These are phyloP conservation scores for Xylaria castorea DNA, from an alignment of 495 filamentous ascomycete species.

Conservation along the genomic window DNA sequence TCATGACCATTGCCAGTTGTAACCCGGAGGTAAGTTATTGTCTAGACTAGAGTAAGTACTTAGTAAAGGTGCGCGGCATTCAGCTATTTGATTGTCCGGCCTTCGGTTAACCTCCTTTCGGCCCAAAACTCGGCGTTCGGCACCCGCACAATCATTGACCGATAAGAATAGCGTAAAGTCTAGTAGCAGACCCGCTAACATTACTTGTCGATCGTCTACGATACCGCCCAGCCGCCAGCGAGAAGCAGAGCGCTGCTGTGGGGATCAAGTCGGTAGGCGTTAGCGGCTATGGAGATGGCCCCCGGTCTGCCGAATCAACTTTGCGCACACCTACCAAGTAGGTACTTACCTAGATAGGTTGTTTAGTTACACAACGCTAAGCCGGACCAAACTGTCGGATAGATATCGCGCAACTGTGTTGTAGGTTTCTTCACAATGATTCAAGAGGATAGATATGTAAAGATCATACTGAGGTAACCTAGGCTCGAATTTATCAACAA, in stretches of 20 bases:
- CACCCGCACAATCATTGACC: not conserved
- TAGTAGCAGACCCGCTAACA: slow-evolving; percentile 7
- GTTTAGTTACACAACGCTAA: slow-evolving; percentile 23
- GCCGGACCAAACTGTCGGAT: slow-evolving; percentile 23
- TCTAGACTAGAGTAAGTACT: not conserved
- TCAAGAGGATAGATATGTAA: not conserved
- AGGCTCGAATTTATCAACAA: not conserved
- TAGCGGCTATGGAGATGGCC: not conserved
- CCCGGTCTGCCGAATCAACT: slow-evolving; percentile 7
- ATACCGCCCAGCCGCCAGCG: slow-evolving; percentile 4
- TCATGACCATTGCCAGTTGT: not conserved
- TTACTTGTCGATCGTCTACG: not conserved
- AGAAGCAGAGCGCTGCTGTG: slow-evolving; percentile 9
- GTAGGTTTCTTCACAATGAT: not conserved
- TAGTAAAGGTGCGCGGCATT: not conserved
- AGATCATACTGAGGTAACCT: not conserved
- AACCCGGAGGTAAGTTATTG: not conserved
- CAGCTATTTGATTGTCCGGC: not conserved
- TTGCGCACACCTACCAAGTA: slow-evolving; percentile 3
- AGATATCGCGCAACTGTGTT: not conserved
- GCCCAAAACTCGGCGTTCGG: slow-evolving; percentile 14
- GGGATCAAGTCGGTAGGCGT: not conserved
- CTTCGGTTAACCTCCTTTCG: not conserved
- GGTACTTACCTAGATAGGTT: slow-evolving; percentile 5
- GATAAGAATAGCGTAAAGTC: not conserved